These are phyloP conservation scores for Phaeosphaeria sp. DNA, from an alignment of 2,329 filamentous ascomycete genomes.

Conservation along the genomic window DNA sequence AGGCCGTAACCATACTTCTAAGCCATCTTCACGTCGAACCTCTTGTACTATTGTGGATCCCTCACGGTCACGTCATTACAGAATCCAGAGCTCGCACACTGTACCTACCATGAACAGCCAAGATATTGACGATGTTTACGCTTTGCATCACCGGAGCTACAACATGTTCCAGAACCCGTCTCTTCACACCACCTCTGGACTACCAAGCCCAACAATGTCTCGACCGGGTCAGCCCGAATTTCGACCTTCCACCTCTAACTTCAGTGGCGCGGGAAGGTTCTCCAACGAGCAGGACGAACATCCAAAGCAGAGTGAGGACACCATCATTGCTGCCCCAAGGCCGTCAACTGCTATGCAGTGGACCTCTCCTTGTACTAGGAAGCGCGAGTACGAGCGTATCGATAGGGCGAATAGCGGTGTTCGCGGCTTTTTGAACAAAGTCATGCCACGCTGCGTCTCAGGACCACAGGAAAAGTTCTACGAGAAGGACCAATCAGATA, in stretches of 20 bases:
- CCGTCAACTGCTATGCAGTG: conserved; percentile 46
- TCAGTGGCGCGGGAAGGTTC: conserved; percentile 24
- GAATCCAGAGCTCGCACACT: conserved; percentile 43
- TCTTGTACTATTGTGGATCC: conserved; percentile 44
- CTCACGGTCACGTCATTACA: conserved; percentile 42
- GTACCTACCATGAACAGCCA: conserved; percentile 29
- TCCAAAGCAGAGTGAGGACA: conserved; percentile 26
- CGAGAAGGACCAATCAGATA: conserved; percentile 44
- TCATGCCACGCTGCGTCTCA: conserved; percentile 45
- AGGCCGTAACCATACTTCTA: conserved; percentile 36
- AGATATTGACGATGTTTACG: conserved; percentile 49
- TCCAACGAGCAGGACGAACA: conserved; percentile 14
- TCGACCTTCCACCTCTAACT: conserved; percentile 17
- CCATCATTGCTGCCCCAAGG: conserved; percentile 9
- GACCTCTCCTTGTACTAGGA: conserved; percentile 45
- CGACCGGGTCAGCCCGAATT: conserved; percentile 17
- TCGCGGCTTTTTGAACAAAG: conserved; percentile 38
- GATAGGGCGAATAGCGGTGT: conserved; percentile 48
- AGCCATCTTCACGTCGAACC: conserved; percentile 45
- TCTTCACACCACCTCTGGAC: conserved; percentile 30
- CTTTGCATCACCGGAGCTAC: conserved; percentile 49
- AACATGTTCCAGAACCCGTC: conserved; percentile 43
- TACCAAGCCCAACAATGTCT: conserved; percentile 31
- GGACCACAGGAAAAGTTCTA: conserved; percentile 44
- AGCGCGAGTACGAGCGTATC: conserved; percentile 46